Evolutionary conservation across 108 stramenopile species (phyloP).

Genomic region (Nitzschia putrida): DNA sequence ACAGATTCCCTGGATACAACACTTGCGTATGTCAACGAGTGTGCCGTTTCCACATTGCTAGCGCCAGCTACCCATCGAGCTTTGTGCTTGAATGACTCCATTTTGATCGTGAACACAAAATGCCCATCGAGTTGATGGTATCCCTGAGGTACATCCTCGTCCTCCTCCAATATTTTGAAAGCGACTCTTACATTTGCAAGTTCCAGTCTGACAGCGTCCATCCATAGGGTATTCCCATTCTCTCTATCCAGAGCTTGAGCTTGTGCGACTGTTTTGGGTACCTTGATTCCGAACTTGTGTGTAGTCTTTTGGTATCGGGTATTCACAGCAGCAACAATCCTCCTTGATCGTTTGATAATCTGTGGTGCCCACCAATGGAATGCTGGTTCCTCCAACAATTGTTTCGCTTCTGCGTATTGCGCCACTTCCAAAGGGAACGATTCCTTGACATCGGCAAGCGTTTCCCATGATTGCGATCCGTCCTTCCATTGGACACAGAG

Average conservation of each 20-base stretch:
- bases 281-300: conserved; percentile 57
- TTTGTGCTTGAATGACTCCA: conserved; percentile 41
- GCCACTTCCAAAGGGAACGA: conserved; percentile 53
- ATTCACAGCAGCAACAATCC: conserved; percentile 23
- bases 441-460: conserved; percentile 49
- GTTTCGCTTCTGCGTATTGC: conserved; percentile 46
- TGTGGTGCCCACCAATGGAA: conserved; percentile 58
- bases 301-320: conserved; percentile 8
- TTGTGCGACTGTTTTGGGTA: conserved; percentile 46
- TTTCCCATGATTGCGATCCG: conserved; percentile 30
- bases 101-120: conserved; percentile 49
- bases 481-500: conserved; percentile 46
- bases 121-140: conserved; percentile 36
- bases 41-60: conserved; percentile 18
- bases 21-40: conserved; percentile 31
- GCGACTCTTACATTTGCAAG: conserved; percentile 45
- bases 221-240: conserved; percentile 51
- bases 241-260: conserved; percentile 48
- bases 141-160: conserved; percentile 22
- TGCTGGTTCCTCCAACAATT: conserved; percentile 38
- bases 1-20: conserved; percentile 53
- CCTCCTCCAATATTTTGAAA: conserved; percentile 40
- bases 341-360: too few species aligned
- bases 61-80: conserved; percentile 48
- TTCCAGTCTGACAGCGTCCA: conserved; percentile 46